Percentiles rank a stretch among this genome's conserved stretches.
phyloP scores from a whole-genome alignment of 139 green algal genomes.

The Penium margaritaceum region DNA sequence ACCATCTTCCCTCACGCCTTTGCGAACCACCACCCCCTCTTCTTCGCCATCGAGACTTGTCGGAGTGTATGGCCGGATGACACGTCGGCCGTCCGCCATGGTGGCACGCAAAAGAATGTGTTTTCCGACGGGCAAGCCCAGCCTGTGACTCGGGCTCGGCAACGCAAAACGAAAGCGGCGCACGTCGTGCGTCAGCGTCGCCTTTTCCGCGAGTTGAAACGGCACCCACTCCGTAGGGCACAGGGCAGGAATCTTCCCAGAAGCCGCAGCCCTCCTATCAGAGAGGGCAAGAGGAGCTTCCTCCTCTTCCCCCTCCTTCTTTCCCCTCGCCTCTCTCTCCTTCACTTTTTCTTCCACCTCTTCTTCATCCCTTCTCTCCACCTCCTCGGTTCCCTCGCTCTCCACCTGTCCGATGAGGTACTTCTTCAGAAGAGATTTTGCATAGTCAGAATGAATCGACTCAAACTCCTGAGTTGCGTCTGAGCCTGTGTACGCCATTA shows the following conservation, averaged over 20 bases:
- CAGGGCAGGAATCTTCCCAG: background rate
- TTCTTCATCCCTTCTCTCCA: too few relatives aligned
- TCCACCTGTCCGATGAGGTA: slow-evolving; percentile 52
- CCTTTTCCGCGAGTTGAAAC: slow-evolving; percentile 71
- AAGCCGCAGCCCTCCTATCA: background rate
- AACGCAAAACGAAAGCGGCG: slow-evolving; percentile 87
- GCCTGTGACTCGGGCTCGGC: slow-evolving; percentile 68
- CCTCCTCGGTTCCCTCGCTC: background rate
- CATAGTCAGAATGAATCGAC: slow-evolving; percentile 50
- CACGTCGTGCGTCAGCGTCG: slow-evolving; percentile 75
- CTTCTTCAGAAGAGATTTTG: slow-evolving; percentile 45
- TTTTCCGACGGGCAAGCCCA: slow-evolving; percentile 85
- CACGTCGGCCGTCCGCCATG: slow-evolving; percentile 70
- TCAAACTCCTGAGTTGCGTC: slow-evolving; percentile 59
- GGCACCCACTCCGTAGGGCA: slow-evolving; percentile 69
- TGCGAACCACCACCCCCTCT: slow-evolving; percentile 58
- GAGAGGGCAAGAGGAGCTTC: too few relatives aligned
- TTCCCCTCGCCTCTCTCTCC: too few relatives aligned
- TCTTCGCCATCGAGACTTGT: slow-evolving; percentile 69
- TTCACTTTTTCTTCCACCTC: too few relatives aligned
- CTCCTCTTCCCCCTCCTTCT: too few relatives aligned
- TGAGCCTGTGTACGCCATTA: slow-evolving; percentile 52
- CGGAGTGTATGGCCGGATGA: slow-evolving; percentile 94
- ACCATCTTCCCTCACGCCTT: too few relatives aligned
- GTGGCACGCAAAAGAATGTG: slow-evolving; percentile 78